phyloP scores from a whole-genome alignment of 805 yeast species.

The Wickerhamomyces bovis region DNA sequence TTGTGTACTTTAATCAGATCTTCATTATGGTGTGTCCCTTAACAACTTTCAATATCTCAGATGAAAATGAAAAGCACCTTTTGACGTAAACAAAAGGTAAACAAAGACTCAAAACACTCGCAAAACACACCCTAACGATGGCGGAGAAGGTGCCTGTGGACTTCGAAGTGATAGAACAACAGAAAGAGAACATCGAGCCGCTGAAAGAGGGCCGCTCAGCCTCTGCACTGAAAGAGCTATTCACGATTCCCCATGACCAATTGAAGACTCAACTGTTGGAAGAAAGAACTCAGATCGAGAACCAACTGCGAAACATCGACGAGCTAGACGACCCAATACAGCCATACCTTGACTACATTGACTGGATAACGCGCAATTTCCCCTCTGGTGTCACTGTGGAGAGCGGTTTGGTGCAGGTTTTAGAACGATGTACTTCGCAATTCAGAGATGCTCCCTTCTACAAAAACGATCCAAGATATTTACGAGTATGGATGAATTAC shows the following conservation, averaged over 20 bases:
- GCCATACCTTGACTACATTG: slow-evolving; percentile 62
- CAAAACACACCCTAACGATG: background rate
- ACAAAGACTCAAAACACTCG: background rate
- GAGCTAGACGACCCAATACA: slow-evolving; percentile 82
- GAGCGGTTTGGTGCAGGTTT: slow-evolving; percentile 56
- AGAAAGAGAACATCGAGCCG: slow-evolving; percentile 76
- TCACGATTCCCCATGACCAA: slow-evolving; percentile 25
- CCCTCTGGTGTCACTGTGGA: slow-evolving; percentile 59
- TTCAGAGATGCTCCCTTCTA: slow-evolving; percentile 63
- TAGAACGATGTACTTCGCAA: slow-evolving; percentile 67
- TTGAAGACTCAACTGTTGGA: slow-evolving; percentile 24
- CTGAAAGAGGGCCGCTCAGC: slow-evolving; percentile 66
- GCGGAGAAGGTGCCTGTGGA: slow-evolving; percentile 16
- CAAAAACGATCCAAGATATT: slow-evolving; percentile 75
- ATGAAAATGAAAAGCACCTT: background rate
- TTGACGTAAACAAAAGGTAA: background rate
- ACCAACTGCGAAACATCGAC: slow-evolving; percentile 40
- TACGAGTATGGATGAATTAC: slow-evolving; percentile 78
- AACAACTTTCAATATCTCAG: background rate
- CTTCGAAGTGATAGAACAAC: slow-evolving; percentile 45
- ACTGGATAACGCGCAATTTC: slow-evolving; percentile 60
- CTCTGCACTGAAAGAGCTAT: slow-evolving; percentile 40
- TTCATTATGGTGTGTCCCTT: background rate
- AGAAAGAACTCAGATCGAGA: slow-evolving; percentile 45
- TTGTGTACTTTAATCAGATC: too few species aligned